phyloP scores from a whole-genome alignment of 306 rosid genomes.

The Trifolium pratense region DNA sequence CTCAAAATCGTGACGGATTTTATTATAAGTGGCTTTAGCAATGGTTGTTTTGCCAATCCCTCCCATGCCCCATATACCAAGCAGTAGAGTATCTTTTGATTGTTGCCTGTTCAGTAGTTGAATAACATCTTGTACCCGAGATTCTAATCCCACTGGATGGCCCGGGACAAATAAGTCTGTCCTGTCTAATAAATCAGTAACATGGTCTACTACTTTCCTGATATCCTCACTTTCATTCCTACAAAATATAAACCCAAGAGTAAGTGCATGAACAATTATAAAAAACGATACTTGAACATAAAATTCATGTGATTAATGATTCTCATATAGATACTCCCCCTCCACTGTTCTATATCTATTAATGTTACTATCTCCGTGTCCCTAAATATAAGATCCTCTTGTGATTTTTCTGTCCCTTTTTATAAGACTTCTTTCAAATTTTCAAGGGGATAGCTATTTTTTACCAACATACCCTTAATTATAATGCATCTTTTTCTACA shows the following conservation, averaged over 20 bases:
- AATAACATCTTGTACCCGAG: conserved; percentile 14
- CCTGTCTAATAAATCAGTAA: not conserved
- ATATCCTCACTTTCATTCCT: not conserved
- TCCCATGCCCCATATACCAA: not conserved
- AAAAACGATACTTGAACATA: too few relatives aligned
- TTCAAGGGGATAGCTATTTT: too few relatives aligned
- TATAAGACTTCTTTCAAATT: too few relatives aligned
- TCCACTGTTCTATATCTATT: too few relatives aligned
- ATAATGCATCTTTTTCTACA: too few relatives aligned
- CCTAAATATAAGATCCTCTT: too few relatives aligned
- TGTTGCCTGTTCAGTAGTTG: not conserved
- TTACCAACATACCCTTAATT: too few relatives aligned
- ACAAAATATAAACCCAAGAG: not conserved
- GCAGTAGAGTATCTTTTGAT: not conserved
- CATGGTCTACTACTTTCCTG: not conserved
- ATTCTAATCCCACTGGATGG: conserved; percentile 10
- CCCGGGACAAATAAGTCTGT: not conserved
- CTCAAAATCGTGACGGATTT: not conserved
- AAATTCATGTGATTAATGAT: too few relatives aligned
- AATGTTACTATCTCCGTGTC: too few relatives aligned
- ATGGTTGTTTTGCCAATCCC: not conserved
- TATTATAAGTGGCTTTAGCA: not conserved
- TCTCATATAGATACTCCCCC: too few relatives aligned
- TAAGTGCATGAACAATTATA: not conserved
- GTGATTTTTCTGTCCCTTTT: too few relatives aligned